Base-by-base conservation (phyloP, 2,329 filamentous ascomycete species). In the Fonsecaea multimorphosa region DNA sequence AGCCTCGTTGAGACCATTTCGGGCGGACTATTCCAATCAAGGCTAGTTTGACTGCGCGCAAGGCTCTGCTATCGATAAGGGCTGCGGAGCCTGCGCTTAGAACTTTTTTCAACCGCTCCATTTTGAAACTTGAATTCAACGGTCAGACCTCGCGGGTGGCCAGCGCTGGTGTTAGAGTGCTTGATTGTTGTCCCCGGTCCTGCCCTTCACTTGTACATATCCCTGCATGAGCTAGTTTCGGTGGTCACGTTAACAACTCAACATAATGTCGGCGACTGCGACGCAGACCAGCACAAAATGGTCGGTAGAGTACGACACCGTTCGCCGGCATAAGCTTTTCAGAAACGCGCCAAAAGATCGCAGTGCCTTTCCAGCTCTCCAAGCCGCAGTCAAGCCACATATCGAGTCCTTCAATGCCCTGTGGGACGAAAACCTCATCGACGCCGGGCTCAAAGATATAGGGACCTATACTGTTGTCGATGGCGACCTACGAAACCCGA, bases 321-420 rank as follows among this genome's bases (percentile, higher is more conserved):
- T 93, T 66, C 89, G 92, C 66, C 90, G 94, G 74, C 92, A 99
- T 75, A 86, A 91, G 59, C 90, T 99, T 24, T 99, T 99, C 78
- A 85, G 87, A 74, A 89, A 96, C 72, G 94, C 95, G 19, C 94
- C 95, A 0, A 90, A 87, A 74, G 93, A 98, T 76, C 90, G 87
- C 72, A 91, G 91, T 9, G 92, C 94, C 65, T 98, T 96, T 75
- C 95, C 95, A 14, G 86, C 91, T 24, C 87, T 99, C 55, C 90
- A 93, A 73, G 86, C 86, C 67, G 91, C 94, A n/a, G 89, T 98
- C 66, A 85, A 91, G 71, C 95, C 95, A 57, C 95, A 99, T 78
- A 90, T 98, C 73, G 89, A 97, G 74, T 95, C 95, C 6, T 99
- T 97, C 86, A 97, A 99, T 82, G 89, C 89, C 59, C 84, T 98